Evolutionary conservation across 306 rosid genomes (phyloP), one percentile per base, ranked within the genome.

Genomic region (Dryas octopetala): DNA sequence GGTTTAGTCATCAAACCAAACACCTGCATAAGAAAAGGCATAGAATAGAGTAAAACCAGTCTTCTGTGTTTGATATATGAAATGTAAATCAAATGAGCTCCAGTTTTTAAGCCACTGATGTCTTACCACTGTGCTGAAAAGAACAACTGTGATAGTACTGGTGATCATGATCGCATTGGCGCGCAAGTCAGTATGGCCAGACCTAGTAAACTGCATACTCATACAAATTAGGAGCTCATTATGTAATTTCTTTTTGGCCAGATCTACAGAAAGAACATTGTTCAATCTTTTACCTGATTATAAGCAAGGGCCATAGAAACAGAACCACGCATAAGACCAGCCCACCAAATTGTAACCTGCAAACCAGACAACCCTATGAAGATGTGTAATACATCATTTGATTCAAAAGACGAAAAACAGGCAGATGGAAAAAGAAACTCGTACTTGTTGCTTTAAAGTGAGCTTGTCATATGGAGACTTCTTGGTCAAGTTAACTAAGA

Each of bases 241-340:
- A 77, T 32, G 14, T 32, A 28, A 48, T 6, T 66, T 45, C 0
- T 2, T 19, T 12, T 9, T 9, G 38, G 38, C 38, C 38, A 32
- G 38, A 32, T 32, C 62, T 58, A 71, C 54, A 69, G 69, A 62
- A 76, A 79, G 7, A 4, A 68, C 17, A 28, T 40, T 49, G 64
- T 81, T 80, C 63, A 52, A 71, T 73, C 59, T 63, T 79, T 76
- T 65, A 96, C 99, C 96, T 89, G 97, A 79, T 92, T 96, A 82
- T 96, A 96, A 23, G 99, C 91, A 59, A 96, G 96, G 66, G 99
- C 99, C 76, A 96, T 90, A 5, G 98, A 96, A 78, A 96, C 99
- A 60, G 99, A 97, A 43, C 99, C 99, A 12, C 99, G 97, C 99
- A 90, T 92, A 66, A 96, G 97, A 83, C 99, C 98, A 41, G 99